Evolutionary conservation across 495 filamentous ascomycete genomes (phyloP), one percentile per base, ranked within the genome.

Genomic region (Penicillium cataractarum): DNA sequence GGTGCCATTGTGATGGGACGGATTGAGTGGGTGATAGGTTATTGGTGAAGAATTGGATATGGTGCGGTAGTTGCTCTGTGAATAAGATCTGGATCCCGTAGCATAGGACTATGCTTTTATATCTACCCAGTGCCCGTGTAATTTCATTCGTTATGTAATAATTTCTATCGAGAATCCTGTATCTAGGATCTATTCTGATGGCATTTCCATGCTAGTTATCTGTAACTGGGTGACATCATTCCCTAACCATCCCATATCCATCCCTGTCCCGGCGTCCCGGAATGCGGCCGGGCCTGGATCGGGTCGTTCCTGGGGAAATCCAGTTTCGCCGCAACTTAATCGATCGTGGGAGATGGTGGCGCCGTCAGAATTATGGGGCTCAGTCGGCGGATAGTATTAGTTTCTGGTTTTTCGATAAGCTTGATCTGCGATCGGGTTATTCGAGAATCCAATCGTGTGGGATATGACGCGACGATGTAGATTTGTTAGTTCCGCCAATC

Each of bases 1-100:
- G 78, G 66, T 17, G 80, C 70, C 80, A 83, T 83, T 39, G 53
- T 73, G 68, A 37, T 4, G 31, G 10, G 27, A 13, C 6, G 31
- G 29, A 37, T 22, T 46, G 3, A n/a, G 12, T n/a, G 2, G 21
- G 44, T 26, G 17, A 4, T 22, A 24, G 22, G 21, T 8, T n/a
- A 6, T 21, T 46, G 19, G 8, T 10, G 19, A 10, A 42, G 4
- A 42, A 6, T 42, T 6, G 39, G 17, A 8, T 19, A 42, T 0
- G 4, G 17, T 19, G n/a, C n/a, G n/a, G n/a, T n/a, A n/a, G n/a
- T n/a, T n/a, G n/a, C n/a, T n/a, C n/a, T n/a, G n/a, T n/a, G n/a
- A n/a, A n/a, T n/a, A 31, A 17, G 21, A 37, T 37, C 31, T 55
- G 3, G 5, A 37, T 9, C 9, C 15, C 10, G n/a, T 6, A 3